Conservation (phyloP, 225 moss, liverwort and hornwort species). For the Bryoerythrophyllum caledonicum region DNA sequence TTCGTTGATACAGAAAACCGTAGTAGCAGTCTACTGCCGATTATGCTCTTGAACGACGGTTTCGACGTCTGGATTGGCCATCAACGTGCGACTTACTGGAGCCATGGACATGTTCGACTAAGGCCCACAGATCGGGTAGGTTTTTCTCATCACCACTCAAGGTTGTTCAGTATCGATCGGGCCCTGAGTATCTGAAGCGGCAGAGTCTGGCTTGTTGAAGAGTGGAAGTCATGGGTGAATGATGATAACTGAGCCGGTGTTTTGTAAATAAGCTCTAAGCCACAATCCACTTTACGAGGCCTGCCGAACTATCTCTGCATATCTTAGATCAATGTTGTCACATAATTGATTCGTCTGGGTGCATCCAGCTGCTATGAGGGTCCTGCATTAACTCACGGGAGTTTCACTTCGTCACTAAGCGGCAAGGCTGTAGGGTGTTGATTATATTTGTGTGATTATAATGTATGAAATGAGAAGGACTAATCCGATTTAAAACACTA, state of each 20-base stretch:
- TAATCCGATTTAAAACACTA: neutral
- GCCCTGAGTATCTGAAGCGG: neutral
- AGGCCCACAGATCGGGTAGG: conserved; percentile 38
- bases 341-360: neutral
- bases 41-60: conserved; percentile 64
- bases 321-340: neutral
- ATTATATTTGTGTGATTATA: neutral
- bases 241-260: neutral
- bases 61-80: conserved; percentile 92
- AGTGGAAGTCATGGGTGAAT: neutral
- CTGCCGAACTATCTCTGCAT: neutral
- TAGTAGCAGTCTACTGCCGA: conserved; percentile 51
- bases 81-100: conserved; percentile 81
- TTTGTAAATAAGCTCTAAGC: neutral
- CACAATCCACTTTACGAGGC: neutral
- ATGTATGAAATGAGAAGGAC: neutral
- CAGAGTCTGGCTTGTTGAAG: too few relatives aligned
- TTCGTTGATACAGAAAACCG: conserved; percentile 23
- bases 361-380: neutral
- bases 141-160: neutral
- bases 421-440: neutral
- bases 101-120: conserved; percentile 51
- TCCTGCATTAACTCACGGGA: neutral
- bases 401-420: neutral
- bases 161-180: neutral